Conservation (phyloP, 306 rosid genomes). For the Rosa persica region DNA sequence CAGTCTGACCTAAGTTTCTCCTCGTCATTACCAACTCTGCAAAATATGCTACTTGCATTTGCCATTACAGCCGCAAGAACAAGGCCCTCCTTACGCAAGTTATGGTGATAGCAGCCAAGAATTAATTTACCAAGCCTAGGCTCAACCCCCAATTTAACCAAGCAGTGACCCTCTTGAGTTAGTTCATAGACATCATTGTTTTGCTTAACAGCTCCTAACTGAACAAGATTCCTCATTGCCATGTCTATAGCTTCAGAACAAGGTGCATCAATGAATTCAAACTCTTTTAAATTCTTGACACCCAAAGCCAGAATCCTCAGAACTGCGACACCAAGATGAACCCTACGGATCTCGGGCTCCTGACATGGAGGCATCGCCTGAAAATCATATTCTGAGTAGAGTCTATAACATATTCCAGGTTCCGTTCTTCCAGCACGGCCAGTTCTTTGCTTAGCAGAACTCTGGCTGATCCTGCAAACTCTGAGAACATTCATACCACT, state of each 20-base stretch:
- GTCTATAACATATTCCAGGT: constrained; percentile 89
- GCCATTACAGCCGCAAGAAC: constrained; percentile 92
- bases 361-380: constrained; percentile 64
- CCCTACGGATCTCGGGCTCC: constrained; percentile 95
- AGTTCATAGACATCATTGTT: constrained; percentile 43
- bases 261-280: constrained; percentile 93
- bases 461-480: constrained; percentile 81
- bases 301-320: constrained; percentile 88
- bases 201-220: constrained; percentile 59
- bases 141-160: constrained; percentile 87
- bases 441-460: constrained; percentile 92
- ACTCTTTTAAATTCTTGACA: constrained; percentile 62
- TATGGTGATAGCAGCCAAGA: constrained; percentile 52
- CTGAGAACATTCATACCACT: constrained; percentile 90
- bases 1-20: constrained; percentile 81
- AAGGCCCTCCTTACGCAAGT: constrained; percentile 75
- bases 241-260: constrained; percentile 73
- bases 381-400: constrained; percentile 74
- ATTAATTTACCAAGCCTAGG: constrained; percentile 95
- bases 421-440: constrained; percentile 99
- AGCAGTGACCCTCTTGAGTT: constrained; percentile 60
- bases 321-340: constrained; percentile 96
- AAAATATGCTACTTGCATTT: constrained; percentile 82
- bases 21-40: constrained; percentile 78
- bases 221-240: constrained; percentile 80